Evolutionary conservation across 345 rosid genomes (phyloP), one percentile per base, ranked within the genome.

Genomic region (Moricandia arvensis): DNA sequence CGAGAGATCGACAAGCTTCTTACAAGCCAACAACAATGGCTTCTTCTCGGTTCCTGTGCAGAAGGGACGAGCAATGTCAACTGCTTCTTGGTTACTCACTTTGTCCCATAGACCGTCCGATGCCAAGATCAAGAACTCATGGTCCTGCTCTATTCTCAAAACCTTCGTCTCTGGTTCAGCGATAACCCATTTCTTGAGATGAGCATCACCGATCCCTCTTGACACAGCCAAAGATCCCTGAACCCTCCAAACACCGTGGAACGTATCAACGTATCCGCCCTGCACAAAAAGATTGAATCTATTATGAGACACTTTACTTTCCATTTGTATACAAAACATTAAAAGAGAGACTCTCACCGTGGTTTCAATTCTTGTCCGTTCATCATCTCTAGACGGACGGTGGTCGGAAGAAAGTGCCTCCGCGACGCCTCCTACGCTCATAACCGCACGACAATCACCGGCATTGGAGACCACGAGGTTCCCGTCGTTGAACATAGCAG

Each of bases 21-120:
- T 88, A 74, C 93, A 90, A 0, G 96, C 97, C 53, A 77, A 69
- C 68, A 79, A 69, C 10, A 82, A 81, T 11, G 84, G 82, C 60
- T 83, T 79, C 9, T 79, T 78, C 13, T 81, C 83, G 1, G 66
- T 74, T 62, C 83, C 97, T 1, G 81, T 4, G 8, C 77, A 86
- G 4, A 83, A 63, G 1, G 89, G 79, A 8, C 90, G 93, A 47
- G 84, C 91, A 27, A 85, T 57, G 66, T 91, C 89, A 12, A 93
- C 87, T 12, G 97, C 98, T 76, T 91, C 98, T 80, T 93, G 94
- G 77, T 88, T 87, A 3, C 83, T 81, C 47, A 93, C 90, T 85
- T 88, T 93, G 53, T 93, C 94, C 98, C 98, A 93, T 37, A 93
- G 75, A 7, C 98, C 97, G 35, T 91, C 97, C 0, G 97, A 89